Evolutionary conservation across 768 basidiomycete genomes (phyloP), one percentile per base, ranked within the genome.

Genomic region (Serendipita indica): DNA sequence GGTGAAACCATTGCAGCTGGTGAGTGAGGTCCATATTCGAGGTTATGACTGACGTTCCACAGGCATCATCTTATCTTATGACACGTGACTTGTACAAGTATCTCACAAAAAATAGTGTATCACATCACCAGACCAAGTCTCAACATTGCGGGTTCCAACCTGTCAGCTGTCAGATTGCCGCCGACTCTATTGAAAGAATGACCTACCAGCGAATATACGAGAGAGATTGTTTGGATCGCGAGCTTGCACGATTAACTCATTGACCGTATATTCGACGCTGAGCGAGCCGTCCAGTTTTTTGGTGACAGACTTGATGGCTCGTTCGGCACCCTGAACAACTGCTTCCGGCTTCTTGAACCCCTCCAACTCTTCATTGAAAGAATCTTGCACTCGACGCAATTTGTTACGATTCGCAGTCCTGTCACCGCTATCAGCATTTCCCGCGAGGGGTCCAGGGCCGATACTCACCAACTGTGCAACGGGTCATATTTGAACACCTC

Each of bases 401-500:
- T 86, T 88, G 63, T 82, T 68, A 60, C 86, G 84, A 67, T 81
- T 88, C 65, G 83, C 83, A 2, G 84, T 84, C 88, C 86, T 89
- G 61, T 3, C 3, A 13, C 3, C 37, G 25, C 14, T 41, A 45
- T 32, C 6, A 59, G 54, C 27, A 25, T 27, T 4, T 39, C 34
- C 12, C 7, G 25, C 22, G 49, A 30, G 34, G 62, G 27, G 12
- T 13, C 32, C 33, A 39, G n/a, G 30, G 13, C 4, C 14, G 10
- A 2, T 59, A 63, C 80, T 33, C 52, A 90, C 93, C 94, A 98
- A 30, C 81, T 84, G 65, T 97, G 88, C 18, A 99, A 76, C 3
- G 96, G 94, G 69, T 99, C 94, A 66, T 94, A 81, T 69, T 88
- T 90, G 80, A 98, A 96, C 13, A 97, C 94, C 66, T 96, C 93